Percentiles rank a stretch among this genome's conserved stretches.
phyloP scores from a whole-genome alignment of 768 basidiomycete genomes.

The Lactarius quietus region DNA sequence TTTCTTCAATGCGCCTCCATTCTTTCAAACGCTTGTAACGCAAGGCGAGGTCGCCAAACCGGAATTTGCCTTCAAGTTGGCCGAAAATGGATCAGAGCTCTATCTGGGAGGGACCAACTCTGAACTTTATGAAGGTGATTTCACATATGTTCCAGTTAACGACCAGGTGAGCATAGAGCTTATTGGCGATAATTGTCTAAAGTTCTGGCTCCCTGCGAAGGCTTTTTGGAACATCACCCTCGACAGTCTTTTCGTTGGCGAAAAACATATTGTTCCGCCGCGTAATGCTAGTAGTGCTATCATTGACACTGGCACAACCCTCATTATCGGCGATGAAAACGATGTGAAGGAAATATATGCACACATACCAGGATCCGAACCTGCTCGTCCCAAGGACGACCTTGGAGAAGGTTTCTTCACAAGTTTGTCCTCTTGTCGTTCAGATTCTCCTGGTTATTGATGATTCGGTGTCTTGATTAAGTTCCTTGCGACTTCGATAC shows the following conservation, averaged over 20 bases:
- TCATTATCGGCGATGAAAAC: conserved; percentile 23
- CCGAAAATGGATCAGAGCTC: conserved; percentile 8
- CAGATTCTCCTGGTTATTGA: background rate
- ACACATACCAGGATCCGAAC: conserved; percentile 21
- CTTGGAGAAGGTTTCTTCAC: background rate
- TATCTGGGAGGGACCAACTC: conserved; percentile 11
- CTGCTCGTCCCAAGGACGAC: background rate
- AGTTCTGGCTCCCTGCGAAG: background rate
- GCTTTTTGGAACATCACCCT: conserved; percentile 26
- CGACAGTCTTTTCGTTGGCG: conserved; percentile 1
- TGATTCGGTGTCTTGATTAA: background rate
- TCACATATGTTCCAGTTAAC: conserved; percentile 3
- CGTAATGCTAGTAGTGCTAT: conserved; percentile 23
- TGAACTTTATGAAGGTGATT: background rate
- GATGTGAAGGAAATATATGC: conserved; percentile 18
- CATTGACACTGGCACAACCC: conserved; percentile 29
- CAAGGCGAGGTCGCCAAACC: background rate
- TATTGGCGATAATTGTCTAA: background rate
- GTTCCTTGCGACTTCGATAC: background rate
- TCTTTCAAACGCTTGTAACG: conserved; percentile 3
- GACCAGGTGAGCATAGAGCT: background rate
- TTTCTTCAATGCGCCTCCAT: background rate
- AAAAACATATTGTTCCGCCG: background rate
- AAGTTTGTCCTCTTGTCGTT: background rate
- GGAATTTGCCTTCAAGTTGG: conserved; percentile 5